Conservation (phyloP, 2,329 filamentous ascomycete species). For the Apiospora pterosperma region DNA sequence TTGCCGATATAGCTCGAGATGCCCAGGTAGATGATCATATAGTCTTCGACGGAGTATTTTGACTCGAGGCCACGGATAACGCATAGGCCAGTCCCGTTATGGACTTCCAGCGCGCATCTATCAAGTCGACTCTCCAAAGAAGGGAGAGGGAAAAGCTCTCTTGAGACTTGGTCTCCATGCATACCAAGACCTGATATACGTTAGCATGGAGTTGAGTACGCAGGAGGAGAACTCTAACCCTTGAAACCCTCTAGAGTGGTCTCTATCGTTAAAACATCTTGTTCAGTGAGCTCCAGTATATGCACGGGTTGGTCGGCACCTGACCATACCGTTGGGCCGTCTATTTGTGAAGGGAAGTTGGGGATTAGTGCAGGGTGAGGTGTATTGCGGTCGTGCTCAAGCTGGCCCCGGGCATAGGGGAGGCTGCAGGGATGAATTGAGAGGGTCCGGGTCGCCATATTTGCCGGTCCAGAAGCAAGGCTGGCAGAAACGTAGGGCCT, state of each 20-base stretch:
- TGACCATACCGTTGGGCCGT: slow-evolving; percentile 18
- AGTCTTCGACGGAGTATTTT: slow-evolving; percentile 49
- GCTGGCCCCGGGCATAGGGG: background rate
- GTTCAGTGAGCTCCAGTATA: slow-evolving; percentile 13
- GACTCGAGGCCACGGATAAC: slow-evolving; percentile 51
- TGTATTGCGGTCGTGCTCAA: background rate
- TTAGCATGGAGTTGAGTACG: slow-evolving; percentile 13
- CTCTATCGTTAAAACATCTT: slow-evolving; percentile 21
- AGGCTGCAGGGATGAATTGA: background rate
- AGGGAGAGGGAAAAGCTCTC: slow-evolving; percentile 38
- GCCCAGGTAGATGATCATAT: slow-evolving; percentile 52
- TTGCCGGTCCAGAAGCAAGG: background rate
- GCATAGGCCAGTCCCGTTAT: slow-evolving; percentile 46
- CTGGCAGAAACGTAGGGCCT: background rate
- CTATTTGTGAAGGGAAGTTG: slow-evolving; percentile 13
- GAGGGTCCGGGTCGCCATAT: background rate
- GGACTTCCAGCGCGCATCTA: slow-evolving; percentile 30
- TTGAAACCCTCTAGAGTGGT: slow-evolving; percentile 21
- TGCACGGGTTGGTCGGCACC: slow-evolving; percentile 9
- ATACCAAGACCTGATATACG: slow-evolving; percentile 25
- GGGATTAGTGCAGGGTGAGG: background rate
- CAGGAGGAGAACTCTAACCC: slow-evolving; percentile 11
- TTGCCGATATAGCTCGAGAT: slow-evolving; percentile 54
- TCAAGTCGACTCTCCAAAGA: slow-evolving; percentile 31
- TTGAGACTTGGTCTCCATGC: slow-evolving; percentile 33